A percentile compares a stretch with the other conserved stretches of the same genome.
phyloP scores from a whole-genome alignment of 306 rosid species.

The Purshia tridentata region DNA sequence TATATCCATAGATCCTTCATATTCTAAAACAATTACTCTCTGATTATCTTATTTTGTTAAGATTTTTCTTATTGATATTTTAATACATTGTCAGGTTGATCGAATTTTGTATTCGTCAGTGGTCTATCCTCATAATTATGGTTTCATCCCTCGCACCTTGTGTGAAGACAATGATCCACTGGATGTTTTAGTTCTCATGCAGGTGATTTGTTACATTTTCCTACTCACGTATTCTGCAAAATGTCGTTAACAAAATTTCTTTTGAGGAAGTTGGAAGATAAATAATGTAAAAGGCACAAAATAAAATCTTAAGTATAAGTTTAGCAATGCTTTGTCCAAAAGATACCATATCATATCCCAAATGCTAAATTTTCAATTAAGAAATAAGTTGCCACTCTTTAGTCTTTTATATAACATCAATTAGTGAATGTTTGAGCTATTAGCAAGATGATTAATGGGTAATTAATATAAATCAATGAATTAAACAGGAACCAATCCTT shows the following conservation, averaged over 20 bases:
- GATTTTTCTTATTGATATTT: constrained; percentile 21
- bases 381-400: background rate
- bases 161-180: constrained; percentile 98
- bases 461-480: constrained; percentile 24
- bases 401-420: background rate
- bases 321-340: background rate
- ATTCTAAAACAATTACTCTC: background rate
- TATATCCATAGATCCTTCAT: background rate
- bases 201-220: constrained; percentile 44
- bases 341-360: background rate
- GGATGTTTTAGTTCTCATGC: constrained; percentile 96
- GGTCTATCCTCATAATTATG: constrained; percentile 97
- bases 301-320: background rate
- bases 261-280: background rate
- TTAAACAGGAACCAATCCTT: constrained; percentile 85
- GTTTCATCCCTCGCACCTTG: constrained; percentile 87
- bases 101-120: constrained; percentile 89
- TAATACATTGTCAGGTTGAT: constrained; percentile 68
- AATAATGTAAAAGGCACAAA: background rate
- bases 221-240: background rate
- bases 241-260: background rate
- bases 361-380: background rate
- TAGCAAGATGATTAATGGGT: constrained; percentile 1
- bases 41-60: background rate
- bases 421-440: constrained; percentile 1